Evolutionary conservation across 306 rosid species (phyloP), one percentile per base, ranked within the genome.

Genomic region (Purshia tridentata): DNA sequence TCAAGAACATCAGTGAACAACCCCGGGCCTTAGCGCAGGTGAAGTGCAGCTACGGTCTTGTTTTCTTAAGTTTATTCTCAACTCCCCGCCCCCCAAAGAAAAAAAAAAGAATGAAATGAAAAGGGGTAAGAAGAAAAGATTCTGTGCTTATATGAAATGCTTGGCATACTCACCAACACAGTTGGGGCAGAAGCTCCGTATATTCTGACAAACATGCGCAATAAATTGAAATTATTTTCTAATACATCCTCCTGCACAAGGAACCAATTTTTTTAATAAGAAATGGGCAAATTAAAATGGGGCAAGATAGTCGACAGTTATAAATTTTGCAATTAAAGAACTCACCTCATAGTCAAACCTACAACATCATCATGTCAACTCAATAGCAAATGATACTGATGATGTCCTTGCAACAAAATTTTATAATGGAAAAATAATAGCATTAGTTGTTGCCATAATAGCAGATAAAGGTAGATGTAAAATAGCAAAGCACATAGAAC

Each of bases 301-400:
- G 6, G 19, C 29, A 44, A 22, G 16, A 16, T 41, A 19, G 16
- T 37, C 2, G 39, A 41, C 40, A 19, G 73, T 52, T 5, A 69
- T 18, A 22, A 45, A 41, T n/a, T 29, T 12, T 10, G 19, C 2
- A 69, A 50, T 54, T 49, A 55, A 19, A 54, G 73, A 79, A 73
- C 84, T 84, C 78, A 88, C 98, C 94, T 93, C 98, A 42, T 93
- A 91, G 87, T 93, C 98, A 85, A 89, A 91, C 89, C 98, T 93
- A 84, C 81, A 76, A 74, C 40, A 74, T 74, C 76, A 76, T 23
- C 67, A 74, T 35, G 57, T 73, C 82, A 80, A 49, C 72, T 79
- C 70, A 79, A 82, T 47, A 37, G 77, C 74, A 64, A 74, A 71
- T 67, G 62, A 78, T 84, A 79, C 72, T 9, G 77, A 63, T 57